Evolutionary conservation across 352 stramenopile genomes (phyloP).

Genomic region (Phytophthora colocasiae): DNA sequence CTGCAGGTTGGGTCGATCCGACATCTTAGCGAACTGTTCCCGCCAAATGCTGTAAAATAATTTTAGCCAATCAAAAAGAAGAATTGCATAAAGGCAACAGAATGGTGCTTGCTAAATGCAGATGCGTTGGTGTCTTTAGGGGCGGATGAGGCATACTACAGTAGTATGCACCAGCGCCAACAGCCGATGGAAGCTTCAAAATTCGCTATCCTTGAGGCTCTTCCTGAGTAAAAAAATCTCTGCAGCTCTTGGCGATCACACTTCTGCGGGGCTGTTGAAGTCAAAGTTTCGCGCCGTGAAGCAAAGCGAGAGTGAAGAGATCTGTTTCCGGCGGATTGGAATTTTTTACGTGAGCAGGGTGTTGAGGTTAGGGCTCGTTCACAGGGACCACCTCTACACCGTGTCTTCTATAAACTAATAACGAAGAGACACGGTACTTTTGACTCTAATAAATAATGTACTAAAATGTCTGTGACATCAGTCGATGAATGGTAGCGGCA

Average conservation of each 20-base stretch:
- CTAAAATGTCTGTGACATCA: too few relatives aligned
- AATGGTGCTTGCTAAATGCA: too few relatives aligned
- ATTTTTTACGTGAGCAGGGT: conserved; percentile 29
- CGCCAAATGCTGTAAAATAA: neutral
- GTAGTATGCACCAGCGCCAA: neutral
- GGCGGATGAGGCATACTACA: neutral
- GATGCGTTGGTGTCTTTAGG: neutral
- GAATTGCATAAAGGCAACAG: too few relatives aligned
- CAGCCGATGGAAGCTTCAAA: neutral
- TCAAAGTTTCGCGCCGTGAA: conserved; percentile 4
- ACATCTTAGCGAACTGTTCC: conserved; percentile 7
- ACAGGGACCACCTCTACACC: too few relatives aligned
- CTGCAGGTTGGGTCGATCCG: conserved; percentile 49
- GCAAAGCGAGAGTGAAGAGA: conserved; percentile 2
- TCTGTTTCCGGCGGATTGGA: conserved; percentile 20
- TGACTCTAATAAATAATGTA: too few relatives aligned
- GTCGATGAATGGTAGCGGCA: too few relatives aligned
- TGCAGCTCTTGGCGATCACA: conserved; percentile 4
- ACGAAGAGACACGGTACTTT: too few relatives aligned
- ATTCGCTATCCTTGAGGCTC: neutral
- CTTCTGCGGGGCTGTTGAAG: conserved; percentile 3
- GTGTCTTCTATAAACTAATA: too few relatives aligned
- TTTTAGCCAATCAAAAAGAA: conserved; percentile 13
- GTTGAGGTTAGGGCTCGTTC: too few relatives aligned
- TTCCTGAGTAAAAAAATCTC: too few relatives aligned